A percentile compares a stretch with the other conserved stretches of the same genome.
Conservation (phyloP, 768 basidiomycete genomes). For the Trametes meyenii region DNA sequence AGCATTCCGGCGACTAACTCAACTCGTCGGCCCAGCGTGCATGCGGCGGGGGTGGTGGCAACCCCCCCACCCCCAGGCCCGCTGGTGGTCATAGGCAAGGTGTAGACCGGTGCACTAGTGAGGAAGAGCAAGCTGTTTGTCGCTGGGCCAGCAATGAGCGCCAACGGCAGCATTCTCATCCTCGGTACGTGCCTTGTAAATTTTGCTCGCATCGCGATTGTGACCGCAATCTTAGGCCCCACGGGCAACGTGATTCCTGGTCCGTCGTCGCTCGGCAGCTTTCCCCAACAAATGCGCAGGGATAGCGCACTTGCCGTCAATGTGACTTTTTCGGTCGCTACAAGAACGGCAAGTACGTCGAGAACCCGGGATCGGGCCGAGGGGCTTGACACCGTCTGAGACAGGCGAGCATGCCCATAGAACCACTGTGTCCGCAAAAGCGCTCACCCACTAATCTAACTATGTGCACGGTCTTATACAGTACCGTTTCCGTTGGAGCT, state of each 20-base stretch:
- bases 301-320: conserved; percentile 77
- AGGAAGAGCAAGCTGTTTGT: conserved; percentile 56
- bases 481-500: no score
- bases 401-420: conserved; percentile 51
- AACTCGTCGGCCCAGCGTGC: conserved; percentile 21
- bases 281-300: conserved; percentile 44
- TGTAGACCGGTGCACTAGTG: conserved; percentile 64
- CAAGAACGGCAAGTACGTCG: conserved; percentile 84
- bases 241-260: conserved; percentile 31
- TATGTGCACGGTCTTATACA: no score
- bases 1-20: conserved; percentile 21
- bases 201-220: background rate
- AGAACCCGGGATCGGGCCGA: conserved; percentile 85
- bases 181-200: conserved; percentile 17
- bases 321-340: conserved; percentile 75
- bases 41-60: conserved; percentile 15
- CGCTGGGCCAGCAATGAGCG: conserved; percentile 8
- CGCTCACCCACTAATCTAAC: no score
- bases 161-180: conserved; percentile 28
- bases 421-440: background rate
- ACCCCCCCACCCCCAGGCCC: conserved; percentile 29
- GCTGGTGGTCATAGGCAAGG: conserved; percentile 38
- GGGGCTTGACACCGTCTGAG: conserved; percentile 83
- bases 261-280: conserved; percentile 32
- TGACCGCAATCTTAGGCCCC: conserved; percentile 19